Conservation (phyloP, 495 filamentous ascomycete species). For the Tetracladium setigerum region DNA sequence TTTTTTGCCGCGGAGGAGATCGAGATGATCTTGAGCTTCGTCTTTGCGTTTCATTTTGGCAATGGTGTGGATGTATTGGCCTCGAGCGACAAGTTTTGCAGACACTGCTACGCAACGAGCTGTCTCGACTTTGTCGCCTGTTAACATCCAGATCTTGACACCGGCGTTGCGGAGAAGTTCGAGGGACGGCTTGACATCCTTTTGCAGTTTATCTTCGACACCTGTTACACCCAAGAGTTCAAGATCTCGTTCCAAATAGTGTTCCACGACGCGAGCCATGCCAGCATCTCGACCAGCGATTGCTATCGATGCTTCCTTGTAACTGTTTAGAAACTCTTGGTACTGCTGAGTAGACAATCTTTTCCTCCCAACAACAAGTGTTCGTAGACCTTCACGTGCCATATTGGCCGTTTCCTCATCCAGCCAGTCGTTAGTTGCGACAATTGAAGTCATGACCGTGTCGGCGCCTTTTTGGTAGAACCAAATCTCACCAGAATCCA, state of each 20-base stretch:
- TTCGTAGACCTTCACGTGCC: slow-evolving; percentile 93
- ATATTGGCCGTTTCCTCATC: slow-evolving; percentile 98
- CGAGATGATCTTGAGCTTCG: slow-evolving; percentile 74
- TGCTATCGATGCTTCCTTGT: slow-evolving; percentile 72
- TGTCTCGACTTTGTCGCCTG: slow-evolving; percentile 97
- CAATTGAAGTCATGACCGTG: slow-evolving; percentile 92
- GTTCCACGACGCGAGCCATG: slow-evolving; percentile 71
- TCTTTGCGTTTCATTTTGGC: slow-evolving; percentile 72
- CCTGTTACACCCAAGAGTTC: slow-evolving; percentile 94
- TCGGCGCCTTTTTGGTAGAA: slow-evolving; percentile 99
- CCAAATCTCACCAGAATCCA: slow-evolving; percentile 69
- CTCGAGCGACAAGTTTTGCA: slow-evolving; percentile 86
- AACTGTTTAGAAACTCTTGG: slow-evolving; percentile 63
- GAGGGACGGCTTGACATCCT: slow-evolving; percentile 88
- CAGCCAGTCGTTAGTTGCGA: slow-evolving; percentile 93
- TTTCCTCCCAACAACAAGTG: slow-evolving; percentile 87
- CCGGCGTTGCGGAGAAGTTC: slow-evolving; percentile 95
- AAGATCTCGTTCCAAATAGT: slow-evolving; percentile 79
- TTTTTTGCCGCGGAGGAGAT: slow-evolving; percentile 82
- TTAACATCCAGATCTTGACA: slow-evolving; percentile 99
- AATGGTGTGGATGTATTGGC: slow-evolving; percentile 94
- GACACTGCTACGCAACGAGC: slow-evolving; percentile 93
- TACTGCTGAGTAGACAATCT: slow-evolving; percentile 70
- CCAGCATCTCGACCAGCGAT: slow-evolving; percentile 71
- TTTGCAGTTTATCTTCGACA: slow-evolving; percentile 93